Evolutionary conservation across 2,329 filamentous ascomycete species (phyloP).

Genomic region (Alternaria arborescens): DNA sequence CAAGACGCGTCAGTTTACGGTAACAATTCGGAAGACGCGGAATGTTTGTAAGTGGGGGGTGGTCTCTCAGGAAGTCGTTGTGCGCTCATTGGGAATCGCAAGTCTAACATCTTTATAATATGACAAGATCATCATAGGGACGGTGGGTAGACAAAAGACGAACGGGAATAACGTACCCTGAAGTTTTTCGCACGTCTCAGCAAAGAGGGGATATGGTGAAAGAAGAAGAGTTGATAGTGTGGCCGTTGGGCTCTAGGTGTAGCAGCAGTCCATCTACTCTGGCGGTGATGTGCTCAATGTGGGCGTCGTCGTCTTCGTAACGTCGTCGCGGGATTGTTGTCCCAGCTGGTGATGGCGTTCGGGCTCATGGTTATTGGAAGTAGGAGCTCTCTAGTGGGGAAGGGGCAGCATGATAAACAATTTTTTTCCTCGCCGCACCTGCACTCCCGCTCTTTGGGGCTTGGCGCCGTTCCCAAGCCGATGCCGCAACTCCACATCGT

Average conservation of each 20-base stretch:
- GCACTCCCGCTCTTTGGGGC: conserved; percentile 13
- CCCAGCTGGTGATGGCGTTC: conserved; percentile 27
- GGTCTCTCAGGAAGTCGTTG: conserved; percentile 48
- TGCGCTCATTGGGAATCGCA: conserved; percentile 50
- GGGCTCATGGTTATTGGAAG: conserved; percentile 41
- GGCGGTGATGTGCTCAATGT: conserved; percentile 1
- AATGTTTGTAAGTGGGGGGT: conserved; percentile 28
- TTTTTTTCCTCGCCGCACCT: conserved; percentile 29
- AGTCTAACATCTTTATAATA: conserved; percentile 53
- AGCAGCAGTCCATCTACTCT: conserved; percentile 17
- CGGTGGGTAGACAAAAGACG: neutral
- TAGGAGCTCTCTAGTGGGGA: conserved; percentile 32
- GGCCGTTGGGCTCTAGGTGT: conserved; percentile 24
- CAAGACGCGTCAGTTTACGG: conserved; percentile 33
- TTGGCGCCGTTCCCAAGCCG: conserved; percentile 17
- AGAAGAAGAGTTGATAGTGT: conserved; percentile 6
- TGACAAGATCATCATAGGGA: conserved; percentile 48
- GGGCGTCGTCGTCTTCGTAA: conserved; percentile 15
- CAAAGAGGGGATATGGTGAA: conserved; percentile 13
- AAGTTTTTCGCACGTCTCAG: neutral
- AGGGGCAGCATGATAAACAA: conserved; percentile 30
- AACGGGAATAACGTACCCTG: conserved; percentile 27
- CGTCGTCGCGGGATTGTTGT: conserved; percentile 19
- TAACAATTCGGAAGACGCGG: conserved; percentile 23
- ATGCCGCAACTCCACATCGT: conserved; percentile 13